Base-by-base conservation (phyloP, 371 early-diverging fungal genomes). In the Actinomortierella ambigua region DNA sequence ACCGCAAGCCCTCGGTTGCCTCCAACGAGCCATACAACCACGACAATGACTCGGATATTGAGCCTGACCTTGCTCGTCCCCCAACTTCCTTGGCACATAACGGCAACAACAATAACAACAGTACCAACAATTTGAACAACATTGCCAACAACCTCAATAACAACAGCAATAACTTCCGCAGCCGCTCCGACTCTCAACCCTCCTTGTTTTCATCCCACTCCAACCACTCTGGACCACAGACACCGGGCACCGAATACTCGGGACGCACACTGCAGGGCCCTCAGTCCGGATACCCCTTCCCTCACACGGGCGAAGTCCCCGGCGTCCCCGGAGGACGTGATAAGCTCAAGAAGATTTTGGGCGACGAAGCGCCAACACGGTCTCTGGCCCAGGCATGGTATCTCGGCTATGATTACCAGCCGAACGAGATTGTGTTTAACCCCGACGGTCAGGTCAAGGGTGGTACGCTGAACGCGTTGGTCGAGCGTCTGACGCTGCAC, bases 381-480 rank as follows among this genome's bases (percentile, higher is more conserved):
- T 42, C 54, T 0, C n/a, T 55, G 5, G 34, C 52, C 17, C 34
- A 34, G 34, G 34, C 34, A 34, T 90, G 89, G 88, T 96, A 82
- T 58, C 81, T 95, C 27, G 75, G 76, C 11, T 82, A 90, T 56
- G 94, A 95, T 75, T 89, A 91, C 55, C 68, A 79, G 4, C 78
- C 84, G 3, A 77, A 82, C 23, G 94, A 93, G 34, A 82, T 97
- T 48, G 67, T 92, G 1, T 87, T 95, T 68, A 92, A 88, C 76
- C 81, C 86, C 80, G 96, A 97, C 53, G 92, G 91, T 2, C 85
- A 88, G 59, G 95, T 97, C 52, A 91, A 90, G 68, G 96, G 96
- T 53, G 96, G 96, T 23, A 93, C 95, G 2, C 70, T 96, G 15
- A 64, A 78, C 7, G 90, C 93, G 0, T 81, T 97, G 5, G 85